A percentile compares a stretch with the other conserved stretches of the same genome.
Conservation (phyloP, 1,284 basidiomycete genomes). For the Ustilago curta region DNA sequence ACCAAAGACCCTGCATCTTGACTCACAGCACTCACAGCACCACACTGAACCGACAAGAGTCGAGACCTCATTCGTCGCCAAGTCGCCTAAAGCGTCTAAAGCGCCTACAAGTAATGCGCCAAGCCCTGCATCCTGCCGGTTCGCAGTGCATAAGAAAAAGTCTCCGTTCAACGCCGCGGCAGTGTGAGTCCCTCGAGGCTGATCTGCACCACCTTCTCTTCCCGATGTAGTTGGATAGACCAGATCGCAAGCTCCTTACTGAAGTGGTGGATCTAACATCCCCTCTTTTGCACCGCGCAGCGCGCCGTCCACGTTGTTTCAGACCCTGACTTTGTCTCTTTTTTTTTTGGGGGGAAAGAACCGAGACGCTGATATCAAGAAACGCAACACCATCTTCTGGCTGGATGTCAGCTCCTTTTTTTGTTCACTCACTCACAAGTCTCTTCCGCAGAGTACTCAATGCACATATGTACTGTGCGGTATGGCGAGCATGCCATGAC, state of each 20-base stretch:
- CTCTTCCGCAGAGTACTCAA: too few species aligned
- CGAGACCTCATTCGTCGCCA: slow-evolving; percentile 2
- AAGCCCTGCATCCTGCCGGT: slow-evolving; percentile 18
- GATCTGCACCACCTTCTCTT: neutral
- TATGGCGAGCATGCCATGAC: neutral
- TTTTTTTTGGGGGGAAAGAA: neutral
- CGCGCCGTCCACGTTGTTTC: neutral
- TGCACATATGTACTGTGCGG: too few species aligned
- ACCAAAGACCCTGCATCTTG: neutral
- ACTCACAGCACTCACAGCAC: too few species aligned
- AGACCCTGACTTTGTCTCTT: neutral
- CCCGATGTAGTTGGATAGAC: neutral
- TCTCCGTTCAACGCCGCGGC: slow-evolving; percentile 12
- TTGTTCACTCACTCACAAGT: too few species aligned
- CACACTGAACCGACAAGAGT: neutral
- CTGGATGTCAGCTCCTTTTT: neutral
- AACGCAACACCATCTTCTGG: neutral
- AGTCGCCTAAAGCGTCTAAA: neutral
- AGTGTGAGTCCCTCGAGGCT: neutral
- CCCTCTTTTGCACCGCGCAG: too few species aligned
- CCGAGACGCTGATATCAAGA: slow-evolving; percentile 1
- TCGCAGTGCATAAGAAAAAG: neutral
- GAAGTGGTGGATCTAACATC: too few species aligned
- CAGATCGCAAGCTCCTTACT: neutral
- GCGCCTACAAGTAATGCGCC: too few species aligned